Evolutionary conservation across 1,284 basidiomycete genomes (phyloP).

Genomic region (Pseudozyma flocculosa): DNA sequence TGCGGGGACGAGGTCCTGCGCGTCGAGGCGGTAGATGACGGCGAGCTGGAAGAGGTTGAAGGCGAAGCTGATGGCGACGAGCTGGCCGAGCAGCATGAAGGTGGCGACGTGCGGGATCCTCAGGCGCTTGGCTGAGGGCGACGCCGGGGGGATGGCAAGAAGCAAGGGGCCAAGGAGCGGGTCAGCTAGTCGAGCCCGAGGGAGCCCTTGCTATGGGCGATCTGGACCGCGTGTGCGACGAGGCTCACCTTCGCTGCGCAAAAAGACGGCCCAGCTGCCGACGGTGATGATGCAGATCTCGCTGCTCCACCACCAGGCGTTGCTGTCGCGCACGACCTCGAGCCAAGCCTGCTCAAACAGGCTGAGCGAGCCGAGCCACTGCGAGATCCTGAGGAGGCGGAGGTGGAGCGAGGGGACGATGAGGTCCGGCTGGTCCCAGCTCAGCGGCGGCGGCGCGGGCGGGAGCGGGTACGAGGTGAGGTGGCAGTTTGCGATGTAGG

Average conservation of each 20-base stretch:
- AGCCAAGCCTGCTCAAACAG: slow-evolving; percentile 70
- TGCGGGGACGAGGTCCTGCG: slow-evolving; percentile 3
- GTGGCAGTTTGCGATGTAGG: slow-evolving; percentile 32
- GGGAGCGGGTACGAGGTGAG: slow-evolving; percentile 15
- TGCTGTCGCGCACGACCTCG: slow-evolving; percentile 61
- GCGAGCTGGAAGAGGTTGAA: slow-evolving; percentile 69
- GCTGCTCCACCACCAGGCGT: slow-evolving; percentile 75
- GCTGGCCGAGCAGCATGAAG: slow-evolving; percentile 74
- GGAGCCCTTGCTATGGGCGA: no score
- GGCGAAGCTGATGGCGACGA: slow-evolving; percentile 73
- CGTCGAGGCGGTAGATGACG: slow-evolving; percentile 60
- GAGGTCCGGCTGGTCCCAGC: slow-evolving; percentile 7
- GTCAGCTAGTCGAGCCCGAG: no score
- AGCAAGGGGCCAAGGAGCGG: neutral
- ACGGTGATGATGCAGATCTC: slow-evolving; percentile 72
- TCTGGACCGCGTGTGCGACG: no score
- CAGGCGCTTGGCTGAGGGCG: slow-evolving; percentile 59
- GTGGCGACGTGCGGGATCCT: slow-evolving; percentile 67
- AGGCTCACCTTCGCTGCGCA: slow-evolving; percentile 65
- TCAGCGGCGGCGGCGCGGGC: slow-evolving; percentile 9
- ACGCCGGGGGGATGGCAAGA: neutral
- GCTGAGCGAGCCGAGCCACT: slow-evolving; percentile 67
- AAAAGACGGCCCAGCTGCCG: slow-evolving; percentile 67
- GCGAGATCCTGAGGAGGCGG: slow-evolving; percentile 52
- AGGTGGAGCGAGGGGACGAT: slow-evolving; percentile 58